Conservation (phyloP, 805 yeast species). For the Teunomyces funiuensis region DNA sequence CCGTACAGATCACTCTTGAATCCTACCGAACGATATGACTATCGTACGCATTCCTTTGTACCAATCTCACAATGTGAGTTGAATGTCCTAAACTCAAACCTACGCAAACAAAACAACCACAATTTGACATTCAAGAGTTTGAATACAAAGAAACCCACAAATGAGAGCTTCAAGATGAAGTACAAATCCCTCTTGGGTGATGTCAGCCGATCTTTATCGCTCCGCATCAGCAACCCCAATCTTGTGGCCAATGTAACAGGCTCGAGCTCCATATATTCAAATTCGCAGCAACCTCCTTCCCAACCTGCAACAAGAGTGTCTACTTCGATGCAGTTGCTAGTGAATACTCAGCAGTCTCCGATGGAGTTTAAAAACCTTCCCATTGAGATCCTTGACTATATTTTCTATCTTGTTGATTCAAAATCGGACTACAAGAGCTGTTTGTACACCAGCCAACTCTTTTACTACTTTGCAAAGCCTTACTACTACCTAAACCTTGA, state of each 20-base stretch:
- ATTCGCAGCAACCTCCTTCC: neutral
- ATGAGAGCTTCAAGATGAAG: slow-evolving; percentile 40
- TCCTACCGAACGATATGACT: slow-evolving; percentile 52
- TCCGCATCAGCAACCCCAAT: slow-evolving; percentile 25
- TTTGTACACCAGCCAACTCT: slow-evolving; percentile 51
- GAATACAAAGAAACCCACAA: slow-evolving; percentile 4
- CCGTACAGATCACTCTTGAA: slow-evolving; percentile 53
- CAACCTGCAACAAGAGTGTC: neutral
- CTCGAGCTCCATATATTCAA: neutral
- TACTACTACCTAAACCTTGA: slow-evolving; percentile 53
- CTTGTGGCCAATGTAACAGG: slow-evolving; percentile 6
- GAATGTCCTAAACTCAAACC: slow-evolving; percentile 18
- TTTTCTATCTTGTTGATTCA: slow-evolving; percentile 36
- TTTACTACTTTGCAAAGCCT: slow-evolving; percentile 53
- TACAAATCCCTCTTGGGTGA: slow-evolving; percentile 50
- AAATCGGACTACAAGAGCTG: slow-evolving; percentile 37
- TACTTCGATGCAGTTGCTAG: neutral
- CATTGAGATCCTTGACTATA: slow-evolving; percentile 39
- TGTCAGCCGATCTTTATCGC: slow-evolving; percentile 43
- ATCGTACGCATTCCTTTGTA: slow-evolving; percentile 44
- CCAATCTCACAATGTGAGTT: slow-evolving; percentile 38
- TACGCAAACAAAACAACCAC: slow-evolving; percentile 16
- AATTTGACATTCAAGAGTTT: slow-evolving; percentile 12
- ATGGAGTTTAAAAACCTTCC: slow-evolving; percentile 35
- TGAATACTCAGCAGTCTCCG: neutral